Base-by-base conservation (phyloP, 179 eudicot species). In the Silene noctiflora region DNA sequence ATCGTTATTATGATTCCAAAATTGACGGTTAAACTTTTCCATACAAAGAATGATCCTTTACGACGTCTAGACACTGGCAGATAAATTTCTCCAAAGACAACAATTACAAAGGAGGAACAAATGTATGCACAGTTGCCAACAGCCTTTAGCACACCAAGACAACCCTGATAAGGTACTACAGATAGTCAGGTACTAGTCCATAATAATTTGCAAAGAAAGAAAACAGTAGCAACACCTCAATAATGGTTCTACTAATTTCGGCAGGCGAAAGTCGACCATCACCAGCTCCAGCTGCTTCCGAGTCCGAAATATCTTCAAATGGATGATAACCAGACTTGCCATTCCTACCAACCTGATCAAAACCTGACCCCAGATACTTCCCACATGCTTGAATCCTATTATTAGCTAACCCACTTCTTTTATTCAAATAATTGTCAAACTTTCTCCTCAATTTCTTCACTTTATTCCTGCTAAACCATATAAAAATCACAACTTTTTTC, bases 271-370 rank as follows among this genome's bases (percentile, higher is more conserved):
- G 89, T 35, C 81, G 83, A 72, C 86, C 87, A 35, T 88, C 92
- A 44, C 79, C 89, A 70, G 79, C 74, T 79, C 73, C 90, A 46
- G 85, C 6, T 14, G 65, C 42, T 73, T 88, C 89, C 7, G 90
- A 78, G 39, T 88, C 96, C 3, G 79, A 64, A 85, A 93, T 88
- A 69, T 93, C 96, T 80, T 93, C 98, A 82, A 76, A 89, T 39
- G 96, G 98, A 77, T 93, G 98, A 77, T 93, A 93, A 74, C 78
- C 78, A 55, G 88, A 85, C 87, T 86, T 89, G 24, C 75, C 86
- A 77, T 84, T 86, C 56, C 75, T 90, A 71, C 84, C 87, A 68
- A 83, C 71, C 53, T 89, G 84, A 83, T 86, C 90, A 4, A 85
- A 81, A 64, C 84, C 86, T 33, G 87, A 77, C 29, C 91, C 87